Conservation (phyloP, 129 eudicot genomes). For the Scalesia atractyloides region DNA sequence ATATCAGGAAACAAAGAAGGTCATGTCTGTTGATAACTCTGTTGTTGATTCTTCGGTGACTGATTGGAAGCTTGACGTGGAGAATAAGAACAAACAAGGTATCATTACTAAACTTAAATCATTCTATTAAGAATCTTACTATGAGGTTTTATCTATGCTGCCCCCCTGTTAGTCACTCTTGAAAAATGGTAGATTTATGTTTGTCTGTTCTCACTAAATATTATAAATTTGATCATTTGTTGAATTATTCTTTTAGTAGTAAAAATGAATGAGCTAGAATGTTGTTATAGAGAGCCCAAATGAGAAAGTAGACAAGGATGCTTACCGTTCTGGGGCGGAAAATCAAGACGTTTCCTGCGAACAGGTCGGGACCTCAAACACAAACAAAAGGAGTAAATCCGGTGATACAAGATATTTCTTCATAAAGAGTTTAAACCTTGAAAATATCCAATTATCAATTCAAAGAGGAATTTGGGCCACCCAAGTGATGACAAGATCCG, state of each 20-base stretch:
- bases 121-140: constrained; percentile 14
- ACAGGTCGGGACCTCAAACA: constrained; percentile 51
- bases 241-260: constrained; percentile 31
- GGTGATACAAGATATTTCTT: constrained; percentile 71
- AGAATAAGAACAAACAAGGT: constrained; percentile 57
- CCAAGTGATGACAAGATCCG: constrained; percentile 94
- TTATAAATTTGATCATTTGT: constrained; percentile 24
- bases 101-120: constrained; percentile 8
- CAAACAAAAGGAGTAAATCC: constrained; percentile 44
- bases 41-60: constrained; percentile 70
- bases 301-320: constrained; percentile 53
- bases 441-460: constrained; percentile 73
- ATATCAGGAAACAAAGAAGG: constrained; percentile 31
- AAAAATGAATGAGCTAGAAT: constrained; percentile 38
- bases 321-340: constrained; percentile 50
- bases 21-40: constrained; percentile 71
- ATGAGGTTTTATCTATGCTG: constrained; percentile 7
- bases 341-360: constrained; percentile 48
- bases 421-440: constrained; percentile 86
- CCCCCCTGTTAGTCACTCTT: constrained; percentile 7
- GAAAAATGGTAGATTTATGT: background rate
- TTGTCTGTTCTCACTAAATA: background rate
- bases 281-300: constrained; percentile 56
- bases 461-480: constrained; percentile 94
- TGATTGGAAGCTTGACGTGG: constrained; percentile 57